A percentile compares a stretch with the other conserved stretches of the same genome.
These are phyloP conservation scores for Fusarium sp. DNA, from an alignment of 2,329 filamentous ascomycete species.

Conservation along the genomic window DNA sequence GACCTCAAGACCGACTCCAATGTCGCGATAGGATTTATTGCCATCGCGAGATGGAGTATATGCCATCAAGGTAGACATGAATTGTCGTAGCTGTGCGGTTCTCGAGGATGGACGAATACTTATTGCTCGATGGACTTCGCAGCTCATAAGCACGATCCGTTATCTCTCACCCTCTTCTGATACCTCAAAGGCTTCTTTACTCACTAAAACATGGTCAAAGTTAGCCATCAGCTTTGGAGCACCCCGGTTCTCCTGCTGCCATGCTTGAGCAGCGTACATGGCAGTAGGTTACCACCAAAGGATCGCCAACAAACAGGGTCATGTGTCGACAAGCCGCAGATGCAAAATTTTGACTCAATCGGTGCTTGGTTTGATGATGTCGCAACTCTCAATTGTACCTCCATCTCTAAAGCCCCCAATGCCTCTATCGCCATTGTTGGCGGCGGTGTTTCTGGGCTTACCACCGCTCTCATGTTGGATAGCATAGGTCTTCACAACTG, in stretches of 20 bases:
- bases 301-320: rapidly evolving
- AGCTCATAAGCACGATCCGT: rapidly evolving
- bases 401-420: not conserved
- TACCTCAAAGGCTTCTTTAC: too few species aligned
- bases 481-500: slow-evolving; percentile 68
- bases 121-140: not conserved
- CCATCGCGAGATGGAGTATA: rapidly evolving
- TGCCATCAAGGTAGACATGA: not conserved
- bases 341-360: slow-evolving; percentile 10
- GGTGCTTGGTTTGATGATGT: slow-evolving; percentile 23
- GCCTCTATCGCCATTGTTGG: slow-evolving; percentile 68
- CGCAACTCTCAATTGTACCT: not conserved
- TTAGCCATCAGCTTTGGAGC: not conserved
- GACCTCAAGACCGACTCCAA: not conserved
- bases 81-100: rapidly evolving
- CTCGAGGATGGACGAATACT: not conserved
- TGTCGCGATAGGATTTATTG: not conserved
- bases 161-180: rapidly evolving
- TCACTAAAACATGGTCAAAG: not conserved
- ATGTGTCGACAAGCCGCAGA: not conserved
- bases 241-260: not conserved
- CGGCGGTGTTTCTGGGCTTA: slow-evolving; percentile 72
- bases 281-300: not conserved
- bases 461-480: slow-evolving; percentile 64
- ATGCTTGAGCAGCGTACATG: not conserved